A percentile compares a stretch with the other conserved stretches of the same genome.
phyloP scores from a whole-genome alignment of 495 filamentous ascomycete species.

The Hamigera avellanea region DNA sequence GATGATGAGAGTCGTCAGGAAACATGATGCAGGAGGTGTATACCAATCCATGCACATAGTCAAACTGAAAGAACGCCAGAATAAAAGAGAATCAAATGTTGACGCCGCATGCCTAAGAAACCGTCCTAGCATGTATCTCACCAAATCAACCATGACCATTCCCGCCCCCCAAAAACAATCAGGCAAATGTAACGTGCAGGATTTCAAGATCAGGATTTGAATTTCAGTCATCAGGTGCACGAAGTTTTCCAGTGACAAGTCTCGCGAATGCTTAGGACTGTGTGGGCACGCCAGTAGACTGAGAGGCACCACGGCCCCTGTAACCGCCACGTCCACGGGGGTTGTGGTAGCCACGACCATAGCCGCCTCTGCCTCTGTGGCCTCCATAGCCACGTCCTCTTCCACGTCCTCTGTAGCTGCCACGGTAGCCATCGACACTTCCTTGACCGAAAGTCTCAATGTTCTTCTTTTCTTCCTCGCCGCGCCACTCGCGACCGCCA shows the following conservation, averaged over 20 bases:
- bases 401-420: constrained; percentile 58
- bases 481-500: constrained; percentile 83
- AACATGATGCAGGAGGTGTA: constrained; percentile 4
- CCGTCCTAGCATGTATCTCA: constrained; percentile 8
- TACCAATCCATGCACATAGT: constrained; percentile 12
- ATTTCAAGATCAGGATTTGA: too few relatives aligned
- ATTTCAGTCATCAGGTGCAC: too few relatives aligned
- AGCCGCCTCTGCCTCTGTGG: constrained; percentile 39
- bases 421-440: constrained; percentile 80
- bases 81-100: constrained; percentile 1
- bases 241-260: too few relatives aligned
- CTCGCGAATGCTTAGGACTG: constrained; percentile 3
- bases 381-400: constrained; percentile 49
- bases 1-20: constrained; percentile 8
- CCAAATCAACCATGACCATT: constrained; percentile 10
- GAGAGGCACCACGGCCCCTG: constrained; percentile 26
- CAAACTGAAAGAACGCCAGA: constrained; percentile 10
- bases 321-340: constrained; percentile 25
- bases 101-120: constrained; percentile 9
- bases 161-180: constrained; percentile 2
- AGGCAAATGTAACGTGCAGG: too few relatives aligned
- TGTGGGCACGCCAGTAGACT: constrained; percentile 32
- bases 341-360: constrained; percentile 39
- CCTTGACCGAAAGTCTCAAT: constrained; percentile 98
- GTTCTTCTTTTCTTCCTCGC: constrained; percentile 88